phyloP scores from a whole-genome alignment of 1,284 basidiomycete species.

The Meira nashicola region DNA sequence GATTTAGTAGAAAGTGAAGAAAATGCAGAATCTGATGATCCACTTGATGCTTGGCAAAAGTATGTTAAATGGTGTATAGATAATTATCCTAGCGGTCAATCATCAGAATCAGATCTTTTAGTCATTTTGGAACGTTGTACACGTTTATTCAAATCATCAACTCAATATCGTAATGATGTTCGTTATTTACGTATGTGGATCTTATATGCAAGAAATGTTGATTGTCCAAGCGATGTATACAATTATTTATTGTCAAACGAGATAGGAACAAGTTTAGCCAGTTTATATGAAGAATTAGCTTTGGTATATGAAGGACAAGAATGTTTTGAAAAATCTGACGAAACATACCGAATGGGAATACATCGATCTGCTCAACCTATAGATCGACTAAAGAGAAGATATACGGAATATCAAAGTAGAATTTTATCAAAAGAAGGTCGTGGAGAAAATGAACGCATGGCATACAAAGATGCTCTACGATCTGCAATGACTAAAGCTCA shows the following conservation, averaged over 20 bases:
- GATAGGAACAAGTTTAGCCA: slow-evolving; percentile 71
- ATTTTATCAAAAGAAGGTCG: slow-evolving; percentile 21
- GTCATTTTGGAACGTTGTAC: slow-evolving; percentile 72
- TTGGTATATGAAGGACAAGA: slow-evolving; percentile 66
- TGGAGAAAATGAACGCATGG: not conserved
- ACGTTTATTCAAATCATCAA: slow-evolving; percentile 71
- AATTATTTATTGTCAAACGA: slow-evolving; percentile 70
- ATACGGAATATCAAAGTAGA: slow-evolving; percentile 73
- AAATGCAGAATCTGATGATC: slow-evolving; percentile 38
- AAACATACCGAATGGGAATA: slow-evolving; percentile 77
- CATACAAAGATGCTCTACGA: slow-evolving; percentile 34
- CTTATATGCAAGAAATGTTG: slow-evolving; percentile 59
- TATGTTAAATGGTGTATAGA: slow-evolving; percentile 68
- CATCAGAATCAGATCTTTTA: slow-evolving; percentile 60
- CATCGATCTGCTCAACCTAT: slow-evolving; percentile 72
- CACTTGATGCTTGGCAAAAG: slow-evolving; percentile 46
- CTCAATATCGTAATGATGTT: slow-evolving; percentile 67
- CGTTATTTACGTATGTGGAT: slow-evolving; percentile 86
- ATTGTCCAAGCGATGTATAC: slow-evolving; percentile 45
- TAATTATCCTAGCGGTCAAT: slow-evolving; percentile 63
- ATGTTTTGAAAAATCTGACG: slow-evolving; percentile 62
- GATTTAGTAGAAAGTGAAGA: slow-evolving; percentile 22
- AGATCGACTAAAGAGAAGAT: slow-evolving; percentile 76
- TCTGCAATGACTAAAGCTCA: slow-evolving; percentile 40
- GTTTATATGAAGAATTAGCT: slow-evolving; percentile 82